Percentiles rank a stretch among this genome's conserved stretches.
Evolutionary conservation across 768 basidiomycete species (phyloP).

Genomic region (Pulveroboletus sp.): DNA sequence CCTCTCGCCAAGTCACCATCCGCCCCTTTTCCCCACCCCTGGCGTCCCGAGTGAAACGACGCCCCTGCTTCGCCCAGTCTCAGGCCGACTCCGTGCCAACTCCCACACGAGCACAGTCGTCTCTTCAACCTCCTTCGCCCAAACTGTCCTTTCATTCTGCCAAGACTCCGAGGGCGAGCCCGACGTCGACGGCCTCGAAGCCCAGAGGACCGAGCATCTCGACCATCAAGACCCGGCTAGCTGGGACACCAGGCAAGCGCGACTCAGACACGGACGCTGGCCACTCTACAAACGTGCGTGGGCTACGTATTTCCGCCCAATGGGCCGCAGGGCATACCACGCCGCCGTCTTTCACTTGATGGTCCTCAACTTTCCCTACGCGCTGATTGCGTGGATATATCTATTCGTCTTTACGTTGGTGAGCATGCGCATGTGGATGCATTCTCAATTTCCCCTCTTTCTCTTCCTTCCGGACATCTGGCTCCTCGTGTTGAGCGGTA

Average conservation of each 20-base stretch:
- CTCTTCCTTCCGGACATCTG: not conserved
- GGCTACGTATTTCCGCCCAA: constrained; percentile 61
- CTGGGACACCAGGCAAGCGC: constrained; percentile 1
- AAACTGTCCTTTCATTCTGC: constrained; percentile 68
- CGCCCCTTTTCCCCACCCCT: constrained; percentile 15
- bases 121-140: constrained; percentile 51
- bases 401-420: constrained; percentile 80
- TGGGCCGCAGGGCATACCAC: constrained; percentile 55
- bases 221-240: constrained; percentile 17
- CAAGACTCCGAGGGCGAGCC: constrained; percentile 44
- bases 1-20: constrained; percentile 16
- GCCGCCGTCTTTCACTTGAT: constrained; percentile 62
- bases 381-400: constrained; percentile 72
- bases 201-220: constrained; percentile 17
- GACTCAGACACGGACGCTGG: constrained; percentile 2
- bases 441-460: not conserved
- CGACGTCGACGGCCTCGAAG: constrained; percentile 33
- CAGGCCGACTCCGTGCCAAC: constrained; percentile 45
- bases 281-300: constrained; percentile 30
- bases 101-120: constrained; percentile 53
- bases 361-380: constrained; percentile 75
- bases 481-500: constrained; percentile 3
- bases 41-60: constrained; percentile 43
- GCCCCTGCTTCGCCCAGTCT: constrained; percentile 38
- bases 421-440: constrained; percentile 39